Conservation (phyloP, 2,329 filamentous ascomycete genomes). For the Xylaria multiplex region DNA sequence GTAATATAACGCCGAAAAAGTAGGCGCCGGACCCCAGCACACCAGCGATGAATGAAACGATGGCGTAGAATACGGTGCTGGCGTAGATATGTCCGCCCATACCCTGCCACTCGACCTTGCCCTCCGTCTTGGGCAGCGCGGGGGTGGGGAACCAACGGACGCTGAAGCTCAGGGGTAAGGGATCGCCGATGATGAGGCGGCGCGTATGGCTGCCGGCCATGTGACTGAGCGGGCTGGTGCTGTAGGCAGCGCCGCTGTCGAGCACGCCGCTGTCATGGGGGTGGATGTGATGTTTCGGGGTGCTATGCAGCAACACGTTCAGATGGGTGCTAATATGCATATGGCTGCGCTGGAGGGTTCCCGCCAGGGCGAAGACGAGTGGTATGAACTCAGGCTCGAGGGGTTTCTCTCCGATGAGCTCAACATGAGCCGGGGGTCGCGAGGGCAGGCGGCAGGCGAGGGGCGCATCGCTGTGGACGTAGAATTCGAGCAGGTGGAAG, state of each 20-base stretch:
- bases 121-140: constrained; percentile 73
- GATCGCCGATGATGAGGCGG: constrained; percentile 88
- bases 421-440: constrained; percentile 69
- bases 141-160: constrained; percentile 89
- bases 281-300: constrained; percentile 69
- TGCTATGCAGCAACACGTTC: constrained; percentile 85
- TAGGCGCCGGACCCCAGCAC: constrained; percentile 65
- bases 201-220: constrained; percentile 62
- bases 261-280: constrained; percentile 79
- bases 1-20: constrained; percentile 69
- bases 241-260: constrained; percentile 89
- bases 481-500: constrained; percentile 94
- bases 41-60: constrained; percentile 68
- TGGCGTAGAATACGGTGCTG: constrained; percentile 70
- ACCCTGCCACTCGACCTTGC: constrained; percentile 71
- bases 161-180: constrained; percentile 79
- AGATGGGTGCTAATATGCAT: constrained; percentile 90
- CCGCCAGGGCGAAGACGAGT: constrained; percentile 86
- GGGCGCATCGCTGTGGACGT: constrained; percentile 95
- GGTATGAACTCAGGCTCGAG: constrained; percentile 75
- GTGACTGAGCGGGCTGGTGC: constrained; percentile 75
- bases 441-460: constrained; percentile 89
- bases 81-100: constrained; percentile 72
- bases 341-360: constrained; percentile 87
- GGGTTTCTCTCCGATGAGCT: constrained; percentile 63